Base-by-base conservation (phyloP, 192 early-diverging fungal species). In the Mortierella hygrophila region DNA sequence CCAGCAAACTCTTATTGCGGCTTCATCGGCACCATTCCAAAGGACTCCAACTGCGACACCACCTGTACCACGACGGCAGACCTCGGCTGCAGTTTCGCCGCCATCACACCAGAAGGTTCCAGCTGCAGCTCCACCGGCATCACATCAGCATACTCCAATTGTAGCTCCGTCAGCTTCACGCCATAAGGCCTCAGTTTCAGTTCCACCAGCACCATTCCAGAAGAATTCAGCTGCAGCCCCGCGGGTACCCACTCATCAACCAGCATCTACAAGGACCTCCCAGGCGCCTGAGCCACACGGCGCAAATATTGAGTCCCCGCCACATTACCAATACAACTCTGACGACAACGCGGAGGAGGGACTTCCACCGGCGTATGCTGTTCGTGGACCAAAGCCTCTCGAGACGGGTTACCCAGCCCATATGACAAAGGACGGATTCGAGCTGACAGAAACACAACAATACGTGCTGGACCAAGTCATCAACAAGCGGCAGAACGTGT, bases 391-490 rank as follows among this genome's bases (percentile, higher is more conserved):
- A 74, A 32, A 11, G 13, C 47, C 26, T 5, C 35, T 37, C 6
- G 7, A 54, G 73, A 47, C 6, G 32, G 18, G 23, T 26, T 23
- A 60, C 26, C 52, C 63, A 68, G 11, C 6, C 37, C 21, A 52
- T 16, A 77, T 52, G 77, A 71, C 68, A 5, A 74, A 29, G 1
- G 79, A 81, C 1, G 73, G 73, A 20, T 46, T 79, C 8, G 72
- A 60, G 6, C 35, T 89, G 1, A 78, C 83, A 3, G 72, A 32
- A 15, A 88, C 76, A 29, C 89, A 89, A 26, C 68, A 47, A 6
- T 41, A 77, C 35, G 82, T 89, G 16, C 38, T 88, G 20, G 78
- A 89, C 20, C 70, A 76, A 49, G 81, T 90, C 20, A 89, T 93
- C 16, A 63, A 78, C 3, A 46, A 82, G 4, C 75, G 81, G 16